A percentile compares a stretch with the other conserved stretches of the same genome.
Conservation (phyloP, 345 rosid genomes). For the Psidium friedrichsthalianum region DNA sequence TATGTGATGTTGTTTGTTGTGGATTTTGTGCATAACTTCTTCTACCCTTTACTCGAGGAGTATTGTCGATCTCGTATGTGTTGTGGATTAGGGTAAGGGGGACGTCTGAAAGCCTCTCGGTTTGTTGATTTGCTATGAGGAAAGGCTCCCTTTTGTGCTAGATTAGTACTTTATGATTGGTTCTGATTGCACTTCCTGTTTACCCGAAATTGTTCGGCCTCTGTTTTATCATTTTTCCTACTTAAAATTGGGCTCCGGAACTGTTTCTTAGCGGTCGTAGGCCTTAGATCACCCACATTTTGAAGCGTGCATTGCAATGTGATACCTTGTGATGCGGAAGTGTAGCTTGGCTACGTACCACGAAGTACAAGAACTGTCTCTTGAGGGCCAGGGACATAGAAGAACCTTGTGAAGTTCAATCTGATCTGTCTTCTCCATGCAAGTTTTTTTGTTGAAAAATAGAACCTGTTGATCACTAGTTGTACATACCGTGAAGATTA, state of each 20-base stretch:
- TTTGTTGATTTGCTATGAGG: background rate
- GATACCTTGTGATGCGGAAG: background rate
- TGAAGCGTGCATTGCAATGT: background rate
- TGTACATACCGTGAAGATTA: background rate
- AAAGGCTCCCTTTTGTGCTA: background rate
- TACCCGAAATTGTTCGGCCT: background rate
- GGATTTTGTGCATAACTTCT: background rate
- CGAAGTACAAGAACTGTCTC: background rate
- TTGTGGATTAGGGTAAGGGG: background rate
- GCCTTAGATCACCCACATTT: background rate
- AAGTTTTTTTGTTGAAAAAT: background rate
- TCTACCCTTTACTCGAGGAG: background rate
- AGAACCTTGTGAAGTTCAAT: background rate
- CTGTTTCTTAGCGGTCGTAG: background rate
- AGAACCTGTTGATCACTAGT: background rate
- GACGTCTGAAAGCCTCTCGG: background rate
- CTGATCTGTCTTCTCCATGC: background rate
- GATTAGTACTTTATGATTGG: background rate
- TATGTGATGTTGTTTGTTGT: background rate
- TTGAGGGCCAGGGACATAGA: background rate
- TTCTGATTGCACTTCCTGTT: background rate
- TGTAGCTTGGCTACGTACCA: background rate
- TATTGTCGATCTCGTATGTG: background rate
- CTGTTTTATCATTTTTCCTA: background rate
- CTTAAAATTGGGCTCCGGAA: background rate